Conservation (phyloP, 106 monocot genomes). For the Acorus calamus region DNA sequence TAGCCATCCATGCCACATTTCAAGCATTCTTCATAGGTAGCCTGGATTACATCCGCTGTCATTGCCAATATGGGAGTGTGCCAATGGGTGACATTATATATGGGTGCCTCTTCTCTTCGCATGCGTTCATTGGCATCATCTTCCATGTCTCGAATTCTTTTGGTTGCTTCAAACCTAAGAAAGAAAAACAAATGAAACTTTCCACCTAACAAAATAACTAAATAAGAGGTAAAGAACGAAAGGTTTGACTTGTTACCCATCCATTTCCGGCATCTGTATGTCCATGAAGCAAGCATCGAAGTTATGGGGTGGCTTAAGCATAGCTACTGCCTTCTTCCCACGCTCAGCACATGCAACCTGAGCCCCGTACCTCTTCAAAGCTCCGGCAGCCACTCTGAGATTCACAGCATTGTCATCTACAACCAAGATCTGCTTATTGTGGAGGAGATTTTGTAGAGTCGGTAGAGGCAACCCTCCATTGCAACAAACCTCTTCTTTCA, state of each 20-base stretch:
- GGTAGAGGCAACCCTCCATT: slow-evolving; percentile 34
- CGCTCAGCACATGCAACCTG: slow-evolving; percentile 62
- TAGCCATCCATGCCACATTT: slow-evolving; percentile 18
- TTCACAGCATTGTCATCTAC: slow-evolving; percentile 85
- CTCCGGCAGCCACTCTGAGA: slow-evolving; percentile 76
- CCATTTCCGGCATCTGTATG: slow-evolving; percentile 89
- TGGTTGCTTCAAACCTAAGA: slow-evolving; percentile 10
- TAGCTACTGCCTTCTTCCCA: slow-evolving; percentile 57
- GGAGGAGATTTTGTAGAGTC: slow-evolving; percentile 47
- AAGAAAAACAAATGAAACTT: not conserved
- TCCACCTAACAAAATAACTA: no score
- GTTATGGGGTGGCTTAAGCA: slow-evolving; percentile 64
- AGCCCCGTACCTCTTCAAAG: slow-evolving; percentile 79
- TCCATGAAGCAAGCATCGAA: slow-evolving; percentile 94
- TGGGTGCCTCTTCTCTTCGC: not conserved
- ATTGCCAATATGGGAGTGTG: slow-evolving; percentile 11
- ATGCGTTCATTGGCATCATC: slow-evolving; percentile 2
- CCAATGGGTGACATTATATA: not conserved
- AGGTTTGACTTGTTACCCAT: slow-evolving; percentile 13
- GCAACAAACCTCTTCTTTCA: slow-evolving; percentile 28
- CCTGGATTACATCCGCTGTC: slow-evolving; percentile 11
- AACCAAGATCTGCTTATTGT: slow-evolving; percentile 54
- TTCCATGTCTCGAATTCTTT: slow-evolving; percentile 7
- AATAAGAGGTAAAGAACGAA: not conserved
- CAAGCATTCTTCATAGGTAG: slow-evolving; percentile 9